Evolutionary conservation across 257 asterid genomes (phyloP).

Genomic region (Perilla frutescens): DNA sequence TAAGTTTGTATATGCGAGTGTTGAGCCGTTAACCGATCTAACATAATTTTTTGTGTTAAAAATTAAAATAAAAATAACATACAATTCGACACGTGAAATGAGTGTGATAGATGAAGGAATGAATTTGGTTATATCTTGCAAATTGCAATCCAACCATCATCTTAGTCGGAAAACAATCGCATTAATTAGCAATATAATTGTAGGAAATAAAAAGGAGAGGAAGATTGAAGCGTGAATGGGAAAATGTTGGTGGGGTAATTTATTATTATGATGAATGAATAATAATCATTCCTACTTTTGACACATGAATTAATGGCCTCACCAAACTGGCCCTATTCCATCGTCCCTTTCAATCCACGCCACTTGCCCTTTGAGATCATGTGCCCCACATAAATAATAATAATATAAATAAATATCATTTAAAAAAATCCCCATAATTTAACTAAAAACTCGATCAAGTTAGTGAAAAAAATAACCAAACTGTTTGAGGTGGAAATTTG

Average conservation of each 20-base stretch:
- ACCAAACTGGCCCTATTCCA: slow-evolving; percentile 40
- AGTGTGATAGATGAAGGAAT: no score
- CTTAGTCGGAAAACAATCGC: no score
- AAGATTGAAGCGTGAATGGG: slow-evolving; percentile 15
- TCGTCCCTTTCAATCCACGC: slow-evolving; percentile 56
- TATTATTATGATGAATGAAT: slow-evolving; percentile 20
- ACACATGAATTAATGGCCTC: slow-evolving; percentile 36
- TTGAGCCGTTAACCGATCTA: no score
- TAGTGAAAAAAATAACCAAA: neutral
- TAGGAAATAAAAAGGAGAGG: no score
- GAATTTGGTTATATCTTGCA: no score
- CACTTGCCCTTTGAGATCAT: neutral
- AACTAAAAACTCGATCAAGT: neutral
- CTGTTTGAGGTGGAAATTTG: neutral
- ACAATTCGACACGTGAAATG: no score
- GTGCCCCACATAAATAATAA: neutral
- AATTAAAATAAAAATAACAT: no score
- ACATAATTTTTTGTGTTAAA: no score
- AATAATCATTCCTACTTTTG: slow-evolving; percentile 37
- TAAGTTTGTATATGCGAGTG: no score
- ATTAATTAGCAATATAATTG: no score
- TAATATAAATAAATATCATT: no score
- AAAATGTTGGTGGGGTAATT: slow-evolving; percentile 25
- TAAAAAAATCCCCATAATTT: neutral
- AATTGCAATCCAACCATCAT: no score